phyloP scores from a whole-genome alignment of 805 yeast genomes.

The Priceomyces haplophilus region DNA sequence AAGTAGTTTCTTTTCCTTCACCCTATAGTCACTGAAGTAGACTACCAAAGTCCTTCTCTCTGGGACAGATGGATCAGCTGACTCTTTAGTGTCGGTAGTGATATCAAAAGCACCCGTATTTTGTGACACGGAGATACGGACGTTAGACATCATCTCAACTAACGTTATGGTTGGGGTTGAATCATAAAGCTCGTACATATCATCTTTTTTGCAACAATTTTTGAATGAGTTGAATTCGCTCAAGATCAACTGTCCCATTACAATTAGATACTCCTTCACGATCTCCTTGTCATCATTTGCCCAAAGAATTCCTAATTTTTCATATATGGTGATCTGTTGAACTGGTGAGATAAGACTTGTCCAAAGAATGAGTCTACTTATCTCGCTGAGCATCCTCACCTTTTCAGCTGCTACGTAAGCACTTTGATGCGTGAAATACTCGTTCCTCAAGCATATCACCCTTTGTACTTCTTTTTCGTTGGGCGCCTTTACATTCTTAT shows the following conservation, averaged over 20 bases:
- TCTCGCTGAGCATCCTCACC: conserved; percentile 34
- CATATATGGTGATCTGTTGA: conserved; percentile 19
- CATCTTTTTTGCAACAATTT: conserved; percentile 11
- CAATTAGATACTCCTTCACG: conserved; percentile 9
- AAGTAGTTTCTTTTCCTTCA: conserved; percentile 8
- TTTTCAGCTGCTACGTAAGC: conserved; percentile 42
- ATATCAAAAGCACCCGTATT: neutral
- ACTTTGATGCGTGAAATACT: conserved; percentile 37
- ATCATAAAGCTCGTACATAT: conserved; percentile 8
- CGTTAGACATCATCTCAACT: conserved; percentile 10
- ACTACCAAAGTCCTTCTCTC: conserved; percentile 13
- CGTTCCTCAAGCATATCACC: conserved; percentile 32
- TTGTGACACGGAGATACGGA: neutral
- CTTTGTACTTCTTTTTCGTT: conserved; percentile 28
- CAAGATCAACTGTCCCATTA: conserved; percentile 15
- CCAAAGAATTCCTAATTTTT: conserved; percentile 23
- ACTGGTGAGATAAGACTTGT: conserved; percentile 20
- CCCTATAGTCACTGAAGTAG: conserved; percentile 16
- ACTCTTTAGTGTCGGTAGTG: conserved; percentile 3
- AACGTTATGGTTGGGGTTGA: conserved; percentile 16
- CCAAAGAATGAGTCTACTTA: conserved; percentile 32
- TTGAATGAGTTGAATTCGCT: conserved; percentile 18
- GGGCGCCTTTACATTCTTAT: conserved; percentile 39
- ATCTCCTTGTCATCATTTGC: conserved; percentile 2
- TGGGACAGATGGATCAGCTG: conserved; percentile 2